These are phyloP conservation scores for Anaeromyces robustus DNA, from an alignment of 192 early-diverging fungal genomes.

Conservation along the genomic window DNA sequence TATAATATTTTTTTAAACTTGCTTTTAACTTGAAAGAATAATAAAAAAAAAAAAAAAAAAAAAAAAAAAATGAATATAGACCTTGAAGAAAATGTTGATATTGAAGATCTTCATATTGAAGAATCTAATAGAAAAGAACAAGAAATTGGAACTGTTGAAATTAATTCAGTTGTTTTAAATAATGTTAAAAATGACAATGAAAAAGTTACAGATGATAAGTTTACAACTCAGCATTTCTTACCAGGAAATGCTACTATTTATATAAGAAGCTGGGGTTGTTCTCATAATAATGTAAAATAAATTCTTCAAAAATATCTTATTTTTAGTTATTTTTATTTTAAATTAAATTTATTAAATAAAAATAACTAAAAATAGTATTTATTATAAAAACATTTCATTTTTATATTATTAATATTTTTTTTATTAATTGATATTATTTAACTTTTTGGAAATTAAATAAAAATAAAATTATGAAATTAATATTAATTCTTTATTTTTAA, in stretches of 20 bases:
- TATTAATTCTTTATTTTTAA: too few relatives aligned
- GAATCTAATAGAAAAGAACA: conserved; percentile 2
- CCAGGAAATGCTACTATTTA: conserved; percentile 26
- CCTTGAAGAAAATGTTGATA: conserved; percentile 1
- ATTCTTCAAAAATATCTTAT: too few relatives aligned
- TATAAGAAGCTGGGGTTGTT: conserved; percentile 23
- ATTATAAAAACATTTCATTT: too few relatives aligned
- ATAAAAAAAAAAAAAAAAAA: too few relatives aligned
- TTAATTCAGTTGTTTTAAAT: background rate
- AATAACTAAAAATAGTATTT: too few relatives aligned
- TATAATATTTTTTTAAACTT: too few relatives aligned
- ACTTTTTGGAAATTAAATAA: background rate
- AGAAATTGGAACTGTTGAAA: background rate
- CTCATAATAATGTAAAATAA: background rate
- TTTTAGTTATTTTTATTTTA: too few relatives aligned
- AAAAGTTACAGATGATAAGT: background rate
- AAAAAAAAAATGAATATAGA: background rate
- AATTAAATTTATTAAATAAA: too few relatives aligned
- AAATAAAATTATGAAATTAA: background rate
- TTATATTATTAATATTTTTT: too few relatives aligned
- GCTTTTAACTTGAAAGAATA: too few relatives aligned
- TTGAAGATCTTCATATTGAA: conserved; percentile 15
- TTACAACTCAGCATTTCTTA: conserved; percentile 10
- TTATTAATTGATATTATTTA: too few relatives aligned
- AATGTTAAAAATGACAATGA: conserved; percentile 1